Conservation (phyloP, 106 monocot genomes). For the Acanthochlamys bracteata region DNA sequence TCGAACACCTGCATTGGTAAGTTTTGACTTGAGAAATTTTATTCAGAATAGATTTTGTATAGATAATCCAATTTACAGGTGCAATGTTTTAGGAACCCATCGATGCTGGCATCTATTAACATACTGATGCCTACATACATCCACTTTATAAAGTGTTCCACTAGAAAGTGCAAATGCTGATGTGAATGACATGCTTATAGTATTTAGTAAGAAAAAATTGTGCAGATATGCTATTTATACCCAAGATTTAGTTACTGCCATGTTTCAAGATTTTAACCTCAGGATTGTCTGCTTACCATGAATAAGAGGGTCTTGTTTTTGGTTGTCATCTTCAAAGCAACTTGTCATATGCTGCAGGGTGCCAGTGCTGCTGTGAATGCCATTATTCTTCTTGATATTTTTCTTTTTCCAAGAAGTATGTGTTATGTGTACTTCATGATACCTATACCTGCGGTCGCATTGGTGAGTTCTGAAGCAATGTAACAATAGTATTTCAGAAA, state of each 20-base stretch:
- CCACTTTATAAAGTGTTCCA: too few relatives aligned
- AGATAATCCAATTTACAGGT: background rate
- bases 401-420: constrained; percentile 69
- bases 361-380: constrained; percentile 94
- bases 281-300: background rate
- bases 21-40: background rate
- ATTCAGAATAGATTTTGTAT: too few relatives aligned
- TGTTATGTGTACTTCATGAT: constrained; percentile 66
- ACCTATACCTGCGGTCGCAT: constrained; percentile 62
- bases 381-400: constrained; percentile 73
- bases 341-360: constrained; percentile 39
- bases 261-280: background rate
- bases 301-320: background rate
- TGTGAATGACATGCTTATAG: too few relatives aligned
- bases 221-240: too few relatives aligned
- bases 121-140: too few relatives aligned
- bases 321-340: background rate
- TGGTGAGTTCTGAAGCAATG: constrained; percentile 40
- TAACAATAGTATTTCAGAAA: background rate
- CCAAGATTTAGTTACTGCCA: too few relatives aligned
- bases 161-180: too few relatives aligned
- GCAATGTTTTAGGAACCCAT: background rate
- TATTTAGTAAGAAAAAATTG: too few relatives aligned
- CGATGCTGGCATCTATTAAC: too few relatives aligned
- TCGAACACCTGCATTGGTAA: constrained; percentile 59